A percentile compares a stretch with the other conserved stretches of the same genome.
phyloP scores from a whole-genome alignment of 345 rosid genomes.

The Ailanthus altissimus region DNA sequence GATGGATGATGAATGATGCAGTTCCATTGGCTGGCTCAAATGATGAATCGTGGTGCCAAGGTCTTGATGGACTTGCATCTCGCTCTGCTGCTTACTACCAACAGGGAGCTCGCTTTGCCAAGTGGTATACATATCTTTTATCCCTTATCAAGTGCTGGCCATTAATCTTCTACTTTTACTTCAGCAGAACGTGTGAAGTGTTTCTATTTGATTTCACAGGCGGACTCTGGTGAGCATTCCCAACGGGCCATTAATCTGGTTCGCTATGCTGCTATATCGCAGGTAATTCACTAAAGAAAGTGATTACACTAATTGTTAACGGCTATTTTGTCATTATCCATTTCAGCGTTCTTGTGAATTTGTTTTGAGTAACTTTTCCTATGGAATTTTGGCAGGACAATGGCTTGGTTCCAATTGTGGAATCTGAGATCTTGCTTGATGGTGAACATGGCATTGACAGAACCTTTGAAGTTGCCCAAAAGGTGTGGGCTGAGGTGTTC shows the following conservation, averaged over 20 bases:
- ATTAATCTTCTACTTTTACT: background rate
- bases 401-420: conserved; percentile 42
- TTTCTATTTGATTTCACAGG: conserved; percentile 16
- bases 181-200: background rate
- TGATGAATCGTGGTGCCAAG: conserved; percentile 51
- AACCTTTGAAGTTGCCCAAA: conserved; percentile 38
- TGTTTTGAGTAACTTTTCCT: background rate
- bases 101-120: conserved; percentile 45
- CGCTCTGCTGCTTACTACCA: conserved; percentile 43
- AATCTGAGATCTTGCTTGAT: conserved; percentile 43
- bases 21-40: conserved; percentile 44
- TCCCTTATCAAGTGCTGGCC: background rate
- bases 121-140: conserved; percentile 29
- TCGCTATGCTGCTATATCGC: conserved; percentile 41
- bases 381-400: conserved; percentile 24
- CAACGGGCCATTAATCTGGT: conserved; percentile 43
- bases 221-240: conserved; percentile 46
- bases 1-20: background rate
- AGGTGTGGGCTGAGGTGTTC: conserved; percentile 41
- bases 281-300: conserved; percentile 7
- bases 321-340: background rate
- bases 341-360: background rate
- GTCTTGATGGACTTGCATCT: conserved; percentile 49
- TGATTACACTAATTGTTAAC: background rate
- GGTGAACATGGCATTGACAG: conserved; percentile 35